Conservation (phyloP, 768 basidiomycete genomes). For the Lanmaoa rubissima region DNA sequence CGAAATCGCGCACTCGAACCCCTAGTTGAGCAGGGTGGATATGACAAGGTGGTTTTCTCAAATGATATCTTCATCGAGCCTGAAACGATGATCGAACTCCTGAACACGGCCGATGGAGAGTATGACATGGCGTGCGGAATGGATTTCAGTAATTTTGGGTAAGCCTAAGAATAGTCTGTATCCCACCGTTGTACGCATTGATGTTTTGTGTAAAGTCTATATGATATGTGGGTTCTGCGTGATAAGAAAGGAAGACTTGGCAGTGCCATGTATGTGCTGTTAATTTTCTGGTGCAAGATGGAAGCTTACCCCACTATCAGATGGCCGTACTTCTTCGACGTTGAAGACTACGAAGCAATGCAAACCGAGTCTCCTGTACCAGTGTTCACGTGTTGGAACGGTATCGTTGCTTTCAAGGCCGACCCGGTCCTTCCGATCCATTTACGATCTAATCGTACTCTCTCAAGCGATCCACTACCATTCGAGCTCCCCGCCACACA, state of each 20-base stretch:
- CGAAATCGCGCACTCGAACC: constrained; percentile 45
- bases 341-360: constrained; percentile 35
- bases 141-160: constrained; percentile 38
- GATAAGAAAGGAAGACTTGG: constrained; percentile 18
- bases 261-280: constrained; percentile 11
- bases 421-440: constrained; percentile 41
- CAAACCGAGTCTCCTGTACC: constrained; percentile 40
- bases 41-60: constrained; percentile 40
- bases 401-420: constrained; percentile 39
- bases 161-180: constrained; percentile 10
- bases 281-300: neutral
- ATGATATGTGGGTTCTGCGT: constrained; percentile 25
- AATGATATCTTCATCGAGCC: constrained; percentile 44
- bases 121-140: constrained; percentile 46
- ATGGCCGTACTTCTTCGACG: constrained; percentile 45
- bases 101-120: constrained; percentile 36
- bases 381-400: constrained; percentile 48
- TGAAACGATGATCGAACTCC: constrained; percentile 39
- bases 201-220: constrained; percentile 8
- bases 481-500: constrained; percentile 12
- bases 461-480: constrained; percentile 34
- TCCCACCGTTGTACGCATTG: neutral
- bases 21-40: constrained; percentile 34
- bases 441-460: constrained; percentile 37
- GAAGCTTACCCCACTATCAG: neutral